Evolutionary conservation across 129 eudicot genomes (phyloP).

Genomic region (Chrysanthemum seticuspe): DNA sequence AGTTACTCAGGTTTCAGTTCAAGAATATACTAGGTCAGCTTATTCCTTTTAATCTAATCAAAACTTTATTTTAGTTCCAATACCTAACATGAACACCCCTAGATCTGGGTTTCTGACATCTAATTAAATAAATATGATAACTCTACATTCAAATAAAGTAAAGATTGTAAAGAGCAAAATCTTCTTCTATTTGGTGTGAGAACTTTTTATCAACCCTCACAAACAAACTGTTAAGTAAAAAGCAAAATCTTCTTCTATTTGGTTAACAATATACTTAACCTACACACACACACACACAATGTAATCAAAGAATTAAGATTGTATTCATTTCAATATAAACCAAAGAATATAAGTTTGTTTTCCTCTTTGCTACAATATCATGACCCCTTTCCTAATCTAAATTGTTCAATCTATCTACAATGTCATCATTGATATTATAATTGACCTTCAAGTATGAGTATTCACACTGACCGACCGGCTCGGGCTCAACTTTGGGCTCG

Average conservation of each 20-base stretch:
- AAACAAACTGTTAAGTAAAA: neutral
- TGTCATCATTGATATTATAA: neutral
- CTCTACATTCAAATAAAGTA: no score
- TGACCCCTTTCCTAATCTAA: conserved; percentile 20
- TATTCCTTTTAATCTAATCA: no score
- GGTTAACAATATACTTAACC: neutral
- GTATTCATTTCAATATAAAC: neutral
- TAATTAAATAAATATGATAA: no score
- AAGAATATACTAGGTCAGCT: no score
- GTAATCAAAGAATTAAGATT: conserved; percentile 20
- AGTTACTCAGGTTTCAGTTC: no score
- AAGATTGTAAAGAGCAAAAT: no score
- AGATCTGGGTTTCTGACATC: no score
- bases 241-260: neutral
- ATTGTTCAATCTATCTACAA: conserved; percentile 2
- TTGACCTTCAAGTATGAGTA: neutral
- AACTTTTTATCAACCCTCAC: no score
- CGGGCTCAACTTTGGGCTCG: neutral
- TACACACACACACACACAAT: neutral
- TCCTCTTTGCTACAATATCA: conserved; percentile 14
- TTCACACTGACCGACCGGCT: neutral
- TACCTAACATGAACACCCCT: no score
- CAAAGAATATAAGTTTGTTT: conserved; percentile 6
- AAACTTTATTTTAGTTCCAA: no score
- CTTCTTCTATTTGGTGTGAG: no score